Conservation (phyloP, 106 monocot species). For the Dendrobium catenatum region DNA sequence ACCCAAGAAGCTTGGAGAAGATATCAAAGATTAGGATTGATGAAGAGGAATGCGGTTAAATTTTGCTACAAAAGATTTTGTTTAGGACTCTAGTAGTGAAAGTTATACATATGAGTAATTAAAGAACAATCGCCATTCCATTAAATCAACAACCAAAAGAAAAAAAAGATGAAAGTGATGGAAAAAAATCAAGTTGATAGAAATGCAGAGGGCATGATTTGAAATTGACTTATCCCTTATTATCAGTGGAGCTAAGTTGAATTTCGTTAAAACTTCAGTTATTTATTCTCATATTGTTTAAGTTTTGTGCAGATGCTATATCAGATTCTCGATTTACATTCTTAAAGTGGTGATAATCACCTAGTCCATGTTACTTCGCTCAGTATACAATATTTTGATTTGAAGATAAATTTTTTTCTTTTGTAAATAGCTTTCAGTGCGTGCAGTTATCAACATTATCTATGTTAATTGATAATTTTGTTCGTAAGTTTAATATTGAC, state of each 20-base stretch:
- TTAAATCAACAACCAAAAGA: no score
- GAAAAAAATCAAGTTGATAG: no score
- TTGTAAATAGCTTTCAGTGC: neutral
- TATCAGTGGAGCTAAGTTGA: neutral
- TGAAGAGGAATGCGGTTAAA: no score
- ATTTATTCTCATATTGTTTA: neutral
- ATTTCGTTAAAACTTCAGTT: neutral
- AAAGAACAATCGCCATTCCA: no score
- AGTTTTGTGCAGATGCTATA: neutral
- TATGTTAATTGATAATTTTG: neutral
- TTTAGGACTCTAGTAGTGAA: no score
- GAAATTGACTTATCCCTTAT: neutral
- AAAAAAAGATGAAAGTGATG: no score
- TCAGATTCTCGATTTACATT: neutral
- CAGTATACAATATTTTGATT: neutral
- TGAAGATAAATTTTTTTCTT: neutral
- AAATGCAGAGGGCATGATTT: no score
- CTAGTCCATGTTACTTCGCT: neutral
- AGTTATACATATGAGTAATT: no score
- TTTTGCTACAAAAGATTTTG: no score
- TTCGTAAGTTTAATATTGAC: neutral
- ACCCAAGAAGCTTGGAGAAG: no score
- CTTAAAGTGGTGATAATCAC: neutral
- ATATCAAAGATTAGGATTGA: no score
- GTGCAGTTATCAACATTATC: neutral